phyloP scores from a whole-genome alignment of 345 rosid genomes.

The Boechera divaricarpa region DNA sequence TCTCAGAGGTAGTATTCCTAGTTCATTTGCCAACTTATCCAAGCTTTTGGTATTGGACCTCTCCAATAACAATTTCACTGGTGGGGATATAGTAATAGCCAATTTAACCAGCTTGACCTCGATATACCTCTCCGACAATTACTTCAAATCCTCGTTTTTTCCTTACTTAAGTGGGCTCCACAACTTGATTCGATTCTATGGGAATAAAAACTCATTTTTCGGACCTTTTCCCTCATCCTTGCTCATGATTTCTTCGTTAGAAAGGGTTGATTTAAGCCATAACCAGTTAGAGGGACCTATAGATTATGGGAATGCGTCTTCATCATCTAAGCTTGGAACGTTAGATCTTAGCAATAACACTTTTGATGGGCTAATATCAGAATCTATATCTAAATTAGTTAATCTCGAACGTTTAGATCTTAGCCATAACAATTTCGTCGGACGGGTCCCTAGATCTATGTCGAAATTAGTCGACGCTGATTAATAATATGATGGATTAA shows the following conservation, averaged over 20 bases:
- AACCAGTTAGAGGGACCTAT: neutral
- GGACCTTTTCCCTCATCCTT: neutral
- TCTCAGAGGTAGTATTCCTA: neutral
- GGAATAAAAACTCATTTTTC: too few species aligned
- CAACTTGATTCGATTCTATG: neutral
- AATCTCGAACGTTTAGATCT: neutral
- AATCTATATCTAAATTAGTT: constrained; percentile 1
- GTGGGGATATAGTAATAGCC: neutral
- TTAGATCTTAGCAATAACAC: neutral
- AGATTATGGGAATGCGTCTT: neutral
- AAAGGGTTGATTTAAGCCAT: neutral
- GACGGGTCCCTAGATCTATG: neutral
- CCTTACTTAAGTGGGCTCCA: neutral
- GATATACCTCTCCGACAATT: neutral
- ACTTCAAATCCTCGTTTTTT: neutral
- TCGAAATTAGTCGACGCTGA: neutral
- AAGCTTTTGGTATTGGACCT: neutral
- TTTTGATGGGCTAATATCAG: neutral
- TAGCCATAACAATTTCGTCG: neutral
- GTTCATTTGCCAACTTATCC: neutral
- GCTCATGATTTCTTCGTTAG: neutral
- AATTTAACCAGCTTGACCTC: neutral
- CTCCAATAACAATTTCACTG: neutral
- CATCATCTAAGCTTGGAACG: neutral
- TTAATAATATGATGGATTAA: too few species aligned